Evolutionary conservation across 805 yeast species (phyloP), one percentile per base, ranked within the genome.

Genomic region (Candida sanyiensis): DNA sequence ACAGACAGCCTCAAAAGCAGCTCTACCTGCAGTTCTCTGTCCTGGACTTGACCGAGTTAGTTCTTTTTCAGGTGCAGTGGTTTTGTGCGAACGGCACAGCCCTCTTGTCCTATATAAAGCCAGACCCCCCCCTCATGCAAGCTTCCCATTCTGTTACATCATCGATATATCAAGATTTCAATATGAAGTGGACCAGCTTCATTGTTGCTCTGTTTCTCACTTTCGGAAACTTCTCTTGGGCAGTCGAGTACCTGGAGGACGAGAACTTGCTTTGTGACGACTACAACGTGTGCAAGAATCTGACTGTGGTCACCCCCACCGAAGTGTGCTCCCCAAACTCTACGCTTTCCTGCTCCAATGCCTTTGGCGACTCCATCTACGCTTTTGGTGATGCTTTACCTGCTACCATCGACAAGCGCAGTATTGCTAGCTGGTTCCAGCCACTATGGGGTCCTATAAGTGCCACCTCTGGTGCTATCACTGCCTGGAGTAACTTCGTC

Each of bases 241-340:
- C n/a, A n/a, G n/a, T n/a, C n/a, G 30, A 28, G 30, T 28, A 28
- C 18, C 13, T 28, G 13, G 30, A 11, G 18, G 6, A 17, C 5
- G 30, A 13, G 16, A 28, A 28, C 30, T 13, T 28, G 16, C 18
- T 28, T 17, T 28, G 30, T 28, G 30, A 28, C 30, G 30, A 28
- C 16, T 28, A 28, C 16, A 5, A 19, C 16, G 30, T 28, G 19
- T 28, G 30, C 18, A 28, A 28, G 16, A 28, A 28, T 13, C 30
- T 28, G 30, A 28, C 30, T 13, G 18, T 28, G 13, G 30, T 28
- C 30, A 7, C 30, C 30, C 30, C 30, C 5, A 28, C 30, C 5
- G 30, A 28, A 19, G 13, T 28, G 30, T 28, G 30, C 30, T 28
- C 30, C 6, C 30, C 12, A 28, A 28, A 28, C 30, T 28, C 30